Percentiles rank a stretch among this genome's conserved stretches.
phyloP scores from a whole-genome alignment of 1,139 yeast genomes.

The Saccharomyces uvarum region DNA sequence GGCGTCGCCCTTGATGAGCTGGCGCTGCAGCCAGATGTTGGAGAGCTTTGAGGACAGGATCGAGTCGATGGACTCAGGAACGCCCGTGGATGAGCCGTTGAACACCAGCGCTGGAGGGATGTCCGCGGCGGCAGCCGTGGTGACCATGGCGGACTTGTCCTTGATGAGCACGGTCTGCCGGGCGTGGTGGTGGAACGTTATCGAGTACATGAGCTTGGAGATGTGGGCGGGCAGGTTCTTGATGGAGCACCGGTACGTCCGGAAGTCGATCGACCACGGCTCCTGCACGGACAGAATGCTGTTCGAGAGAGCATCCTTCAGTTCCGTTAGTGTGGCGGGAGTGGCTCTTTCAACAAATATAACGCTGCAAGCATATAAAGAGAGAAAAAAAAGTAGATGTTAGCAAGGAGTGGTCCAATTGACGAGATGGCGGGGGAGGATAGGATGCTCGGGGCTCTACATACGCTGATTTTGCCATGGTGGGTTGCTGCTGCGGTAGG shows the following conservation, averaged over 20 bases:
- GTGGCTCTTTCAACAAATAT: constrained; percentile 29
- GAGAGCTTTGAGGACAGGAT: constrained; percentile 24
- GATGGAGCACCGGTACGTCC: constrained; percentile 24
- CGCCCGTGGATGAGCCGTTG: constrained; percentile 22
- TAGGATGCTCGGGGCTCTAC: not conserved
- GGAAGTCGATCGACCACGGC: constrained; percentile 29
- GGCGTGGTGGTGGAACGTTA: constrained; percentile 23
- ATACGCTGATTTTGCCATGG: not conserved
- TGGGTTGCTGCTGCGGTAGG: not conserved
- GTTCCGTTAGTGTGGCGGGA: constrained; percentile 27
- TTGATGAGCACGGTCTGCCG: constrained; percentile 23
- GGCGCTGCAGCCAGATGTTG: constrained; percentile 30
- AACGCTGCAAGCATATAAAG: constrained; percentile 15
- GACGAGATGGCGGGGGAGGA: not conserved
- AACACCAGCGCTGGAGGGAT: constrained; percentile 14
- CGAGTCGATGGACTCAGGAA: constrained; percentile 23
- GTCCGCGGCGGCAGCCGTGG: constrained; percentile 14
- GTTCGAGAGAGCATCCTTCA: constrained; percentile 27
- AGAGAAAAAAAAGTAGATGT: not conserved
- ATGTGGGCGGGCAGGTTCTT: constrained; percentile 17
- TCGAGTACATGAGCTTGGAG: constrained; percentile 24
- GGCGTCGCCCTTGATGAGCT: constrained; percentile 29
- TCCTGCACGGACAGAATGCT: constrained; percentile 20
- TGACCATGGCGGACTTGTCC: constrained; percentile 19
- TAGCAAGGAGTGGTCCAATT: not conserved